phyloP scores from a whole-genome alignment of 2,329 filamentous ascomycete genomes.

The Trichoderma asperellum region DNA sequence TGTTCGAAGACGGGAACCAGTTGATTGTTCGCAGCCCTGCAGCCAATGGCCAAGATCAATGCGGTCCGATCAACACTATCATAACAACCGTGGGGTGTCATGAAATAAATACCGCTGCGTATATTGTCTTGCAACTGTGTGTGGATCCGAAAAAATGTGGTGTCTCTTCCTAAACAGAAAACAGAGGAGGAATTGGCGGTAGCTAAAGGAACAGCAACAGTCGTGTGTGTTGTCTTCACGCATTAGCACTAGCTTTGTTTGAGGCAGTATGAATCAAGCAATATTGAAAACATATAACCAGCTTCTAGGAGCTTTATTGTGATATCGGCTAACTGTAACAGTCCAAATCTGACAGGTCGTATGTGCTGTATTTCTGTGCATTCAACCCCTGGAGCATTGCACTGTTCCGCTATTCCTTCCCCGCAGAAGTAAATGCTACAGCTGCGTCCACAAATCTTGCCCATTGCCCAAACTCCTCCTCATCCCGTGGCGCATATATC shows the following conservation, averaged over 20 bases:
- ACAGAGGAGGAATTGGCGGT: not conserved
- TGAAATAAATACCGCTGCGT: not conserved
- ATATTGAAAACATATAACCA: not conserved
- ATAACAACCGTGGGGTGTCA: not conserved
- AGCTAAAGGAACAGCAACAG: not conserved
- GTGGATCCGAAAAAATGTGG: not conserved
- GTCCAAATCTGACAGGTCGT: not conserved
- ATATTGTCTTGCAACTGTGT: not conserved
- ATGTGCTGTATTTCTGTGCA: not conserved
- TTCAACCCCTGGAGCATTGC: no score
- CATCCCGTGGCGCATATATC: slow-evolving; percentile 47
- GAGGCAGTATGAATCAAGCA: not conserved
- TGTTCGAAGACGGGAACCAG: not conserved
- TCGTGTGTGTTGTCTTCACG: not conserved
- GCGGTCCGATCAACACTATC: not conserved
- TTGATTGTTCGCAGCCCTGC: slow-evolving; percentile 4
- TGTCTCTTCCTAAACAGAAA: not conserved
- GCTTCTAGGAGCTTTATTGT: not conserved
- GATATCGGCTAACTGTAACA: not conserved
- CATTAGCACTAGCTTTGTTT: not conserved
- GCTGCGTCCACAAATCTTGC: slow-evolving; percentile 34
- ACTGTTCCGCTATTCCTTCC: not conserved
- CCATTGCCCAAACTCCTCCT: slow-evolving; percentile 40
- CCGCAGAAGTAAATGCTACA: slow-evolving; percentile 29
- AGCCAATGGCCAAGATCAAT: not conserved